These are phyloP conservation scores for Zygnema circumcarinatum DNA, from an alignment of 139 green algal genomes.

Conservation along the genomic window DNA sequence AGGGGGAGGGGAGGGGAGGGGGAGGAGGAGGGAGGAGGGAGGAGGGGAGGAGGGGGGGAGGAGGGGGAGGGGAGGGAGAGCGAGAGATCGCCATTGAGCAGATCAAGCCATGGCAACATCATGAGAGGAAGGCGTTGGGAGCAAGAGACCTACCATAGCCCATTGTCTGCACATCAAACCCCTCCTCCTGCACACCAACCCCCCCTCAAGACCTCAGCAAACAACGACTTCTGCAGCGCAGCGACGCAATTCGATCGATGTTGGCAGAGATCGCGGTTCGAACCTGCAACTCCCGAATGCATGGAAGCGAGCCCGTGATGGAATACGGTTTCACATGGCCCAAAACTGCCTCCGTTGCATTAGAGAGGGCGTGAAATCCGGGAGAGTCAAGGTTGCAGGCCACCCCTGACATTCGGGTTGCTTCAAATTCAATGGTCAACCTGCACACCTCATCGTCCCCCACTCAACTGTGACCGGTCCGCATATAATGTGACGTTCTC, in stretches of 20 bases:
- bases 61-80: too few species aligned
- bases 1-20: too few species aligned
- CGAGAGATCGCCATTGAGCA: too few species aligned
- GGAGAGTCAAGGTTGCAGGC: slow-evolving; percentile 72
- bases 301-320: slow-evolving; percentile 61
- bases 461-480: background rate
- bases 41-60: too few species aligned
- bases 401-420: slow-evolving; percentile 66
- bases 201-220: too few species aligned
- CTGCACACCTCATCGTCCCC: slow-evolving; percentile 25
- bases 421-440: slow-evolving; percentile 73
- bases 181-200: slow-evolving; percentile 42
- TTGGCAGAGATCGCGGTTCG: too few species aligned
- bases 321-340: slow-evolving; percentile 65
- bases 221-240: too few species aligned
- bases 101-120: too few species aligned
- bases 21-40: too few species aligned
- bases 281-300: slow-evolving; percentile 63
- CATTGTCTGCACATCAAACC: slow-evolving; percentile 71
- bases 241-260: too few species aligned
- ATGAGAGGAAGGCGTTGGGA: background rate
- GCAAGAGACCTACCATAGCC: slow-evolving; percentile 67
- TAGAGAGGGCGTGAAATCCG: slow-evolving; percentile 70
- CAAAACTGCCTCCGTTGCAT: slow-evolving; percentile 69
- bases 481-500: background rate